phyloP scores from a whole-genome alignment of 768 basidiomycete genomes.

The Phanerodontia chrysosporium region DNA sequence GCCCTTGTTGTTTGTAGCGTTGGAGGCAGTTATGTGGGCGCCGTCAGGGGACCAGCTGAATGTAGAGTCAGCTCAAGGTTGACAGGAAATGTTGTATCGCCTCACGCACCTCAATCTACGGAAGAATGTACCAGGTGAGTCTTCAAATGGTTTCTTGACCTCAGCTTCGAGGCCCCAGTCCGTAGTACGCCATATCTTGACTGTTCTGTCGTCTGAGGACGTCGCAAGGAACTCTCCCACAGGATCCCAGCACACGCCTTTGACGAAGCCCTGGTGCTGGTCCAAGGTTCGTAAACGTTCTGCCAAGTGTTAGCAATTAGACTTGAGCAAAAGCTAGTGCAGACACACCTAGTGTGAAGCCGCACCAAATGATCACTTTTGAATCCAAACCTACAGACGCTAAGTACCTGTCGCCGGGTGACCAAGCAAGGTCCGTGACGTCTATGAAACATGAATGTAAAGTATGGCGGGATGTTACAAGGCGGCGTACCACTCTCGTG shows the following conservation, averaged over 20 bases:
- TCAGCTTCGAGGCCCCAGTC: constrained; percentile 87
- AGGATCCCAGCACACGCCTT: constrained; percentile 98
- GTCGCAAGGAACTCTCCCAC: constrained; percentile 98
- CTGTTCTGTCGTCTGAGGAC: constrained; percentile 92
- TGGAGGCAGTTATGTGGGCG: constrained; percentile 96
- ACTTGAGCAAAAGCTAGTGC: neutral
- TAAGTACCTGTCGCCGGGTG: constrained; percentile 85
- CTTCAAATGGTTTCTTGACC: constrained; percentile 86
- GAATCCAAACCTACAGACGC: constrained; percentile 95
- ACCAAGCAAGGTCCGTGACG: constrained; percentile 95
- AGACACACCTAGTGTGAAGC: constrained; percentile 75
- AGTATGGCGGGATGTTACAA: neutral
- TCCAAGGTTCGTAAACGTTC: constrained; percentile 83
- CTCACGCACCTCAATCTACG: constrained; percentile 69
- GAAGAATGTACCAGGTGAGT: constrained; percentile 95
- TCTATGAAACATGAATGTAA: constrained; percentile 42
- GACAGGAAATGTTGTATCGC: neutral
- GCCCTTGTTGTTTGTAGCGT: constrained; percentile 93
- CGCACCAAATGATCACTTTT: constrained; percentile 90
- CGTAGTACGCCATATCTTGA: constrained; percentile 94
- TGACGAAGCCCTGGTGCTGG: constrained; percentile 93
- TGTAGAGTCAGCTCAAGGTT: neutral
- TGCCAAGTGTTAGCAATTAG: constrained; percentile 25
- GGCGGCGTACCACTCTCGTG: constrained; percentile 81
- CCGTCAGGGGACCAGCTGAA: constrained; percentile 97